Percentiles rank a stretch among this genome's conserved stretches.
These are phyloP conservation scores for Phycomyces blakesleeanus DNA, from an alignment of 192 early-diverging fungal genomes.

Conservation along the genomic window DNA sequence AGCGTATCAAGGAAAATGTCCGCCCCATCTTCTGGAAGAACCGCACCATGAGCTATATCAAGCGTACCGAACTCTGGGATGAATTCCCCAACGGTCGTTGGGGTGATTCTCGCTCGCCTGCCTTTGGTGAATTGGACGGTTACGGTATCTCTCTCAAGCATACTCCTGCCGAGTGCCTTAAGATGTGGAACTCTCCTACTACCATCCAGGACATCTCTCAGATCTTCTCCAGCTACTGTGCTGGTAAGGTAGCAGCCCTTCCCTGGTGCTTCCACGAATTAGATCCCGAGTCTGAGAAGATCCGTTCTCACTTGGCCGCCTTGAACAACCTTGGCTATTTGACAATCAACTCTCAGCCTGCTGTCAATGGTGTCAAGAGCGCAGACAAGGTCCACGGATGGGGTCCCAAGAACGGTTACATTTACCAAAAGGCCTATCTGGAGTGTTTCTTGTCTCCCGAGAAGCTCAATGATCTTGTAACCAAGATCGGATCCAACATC, in stretches of 20 bases:
- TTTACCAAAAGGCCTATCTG: conserved; percentile 98
- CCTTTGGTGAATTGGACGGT: conserved; percentile 75
- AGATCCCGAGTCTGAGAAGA: conserved; percentile 67
- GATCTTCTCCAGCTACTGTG: conserved; percentile 84
- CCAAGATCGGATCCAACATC: conserved; percentile 60
- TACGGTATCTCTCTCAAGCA: conserved; percentile 80
- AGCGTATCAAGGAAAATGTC: conserved; percentile 91
- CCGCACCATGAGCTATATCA: conserved; percentile 86
- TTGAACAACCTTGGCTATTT: conserved; percentile 81
- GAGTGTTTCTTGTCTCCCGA: conserved; percentile 87
- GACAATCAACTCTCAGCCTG: conserved; percentile 95
- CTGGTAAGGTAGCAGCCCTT: conserved; percentile 70
- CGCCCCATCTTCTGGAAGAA: conserved; percentile 99
- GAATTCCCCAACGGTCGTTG: conserved; percentile 98
- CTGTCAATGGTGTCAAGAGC: conserved; percentile 83
- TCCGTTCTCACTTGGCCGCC: conserved; percentile 62
- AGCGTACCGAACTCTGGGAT: conserved; percentile 91
- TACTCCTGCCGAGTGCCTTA: conserved; percentile 55
- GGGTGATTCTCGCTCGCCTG: conserved; percentile 95
- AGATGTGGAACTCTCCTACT: conserved; percentile 78
- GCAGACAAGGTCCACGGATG: conserved; percentile 80
- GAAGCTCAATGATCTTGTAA: conserved; percentile 65
- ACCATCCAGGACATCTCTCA: conserved; percentile 61
- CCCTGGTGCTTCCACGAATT: conserved; percentile 88
- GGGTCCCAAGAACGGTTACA: conserved; percentile 95